phyloP scores from a whole-genome alignment of 805 yeast species.

The Saturnispora saitoi region DNA sequence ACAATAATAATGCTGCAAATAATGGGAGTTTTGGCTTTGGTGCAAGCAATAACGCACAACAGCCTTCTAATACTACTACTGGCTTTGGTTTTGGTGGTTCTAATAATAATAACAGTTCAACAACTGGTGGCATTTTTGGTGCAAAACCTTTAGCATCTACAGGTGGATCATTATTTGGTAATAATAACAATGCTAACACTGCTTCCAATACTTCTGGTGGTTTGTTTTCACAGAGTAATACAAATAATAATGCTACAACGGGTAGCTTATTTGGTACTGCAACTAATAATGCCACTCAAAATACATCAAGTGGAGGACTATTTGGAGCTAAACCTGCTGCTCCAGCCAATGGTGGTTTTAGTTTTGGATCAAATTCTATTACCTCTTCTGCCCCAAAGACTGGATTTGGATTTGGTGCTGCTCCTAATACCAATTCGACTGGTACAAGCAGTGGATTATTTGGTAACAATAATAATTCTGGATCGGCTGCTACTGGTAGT shows the following conservation, averaged over 20 bases:
- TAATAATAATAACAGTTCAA: constrained; percentile 7
- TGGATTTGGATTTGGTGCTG: constrained; percentile 5
- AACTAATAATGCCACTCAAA: constrained; percentile 11
- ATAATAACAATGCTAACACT: neutral
- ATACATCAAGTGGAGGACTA: constrained; percentile 16
- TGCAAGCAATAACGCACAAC: too few relatives aligned
- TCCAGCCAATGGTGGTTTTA: constrained; percentile 19
- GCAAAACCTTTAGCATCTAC: constrained; percentile 15
- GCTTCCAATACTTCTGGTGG: too few relatives aligned
- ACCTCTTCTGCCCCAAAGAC: neutral
- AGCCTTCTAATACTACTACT: constrained; percentile 5
- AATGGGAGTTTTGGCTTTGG: constrained; percentile 19
- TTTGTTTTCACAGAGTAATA: too few relatives aligned
- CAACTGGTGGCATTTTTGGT: constrained; percentile 16
- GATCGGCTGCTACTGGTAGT: constrained; percentile 23
- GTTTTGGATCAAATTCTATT: constrained; percentile 27
- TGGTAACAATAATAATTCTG: constrained; percentile 13
- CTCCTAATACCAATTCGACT: constrained; percentile 14
- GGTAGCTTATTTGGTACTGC: constrained; percentile 15
- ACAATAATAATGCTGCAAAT: constrained; percentile 7
- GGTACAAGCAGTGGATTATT: constrained; percentile 20
- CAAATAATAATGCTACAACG: constrained; percentile 8
- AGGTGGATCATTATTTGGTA: constrained; percentile 16
- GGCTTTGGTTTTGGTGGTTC: constrained; percentile 16
- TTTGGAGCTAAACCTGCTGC: constrained; percentile 15